Conservation (phyloP, 192 early-diverging fungal species). For the Chytriomyces hyalinus region DNA sequence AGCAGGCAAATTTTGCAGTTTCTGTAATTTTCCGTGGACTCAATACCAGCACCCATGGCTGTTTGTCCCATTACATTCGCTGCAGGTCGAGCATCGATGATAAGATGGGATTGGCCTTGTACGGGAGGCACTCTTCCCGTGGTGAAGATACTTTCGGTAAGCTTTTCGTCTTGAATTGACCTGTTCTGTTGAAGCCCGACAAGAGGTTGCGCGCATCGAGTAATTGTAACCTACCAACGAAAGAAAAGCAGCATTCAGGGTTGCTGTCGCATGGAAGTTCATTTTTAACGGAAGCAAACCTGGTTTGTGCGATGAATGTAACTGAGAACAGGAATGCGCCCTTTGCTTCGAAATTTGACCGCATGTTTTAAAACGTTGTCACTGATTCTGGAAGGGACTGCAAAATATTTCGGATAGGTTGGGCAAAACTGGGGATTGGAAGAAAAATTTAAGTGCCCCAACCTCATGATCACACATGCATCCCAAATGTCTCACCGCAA, state of each 20-base stretch:
- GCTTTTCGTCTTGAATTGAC: slow-evolving; percentile 96
- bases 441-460: slow-evolving; percentile 8
- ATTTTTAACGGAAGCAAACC: slow-evolving; percentile 44
- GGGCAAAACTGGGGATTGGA: slow-evolving; percentile 68
- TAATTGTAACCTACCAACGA: slow-evolving; percentile 75
- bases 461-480: background rate
- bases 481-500: slow-evolving; percentile 53
- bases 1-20: slow-evolving; percentile 85
- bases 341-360: slow-evolving; percentile 87
- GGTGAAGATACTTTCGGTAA: slow-evolving; percentile 89
- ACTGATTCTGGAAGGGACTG: slow-evolving; percentile 85
- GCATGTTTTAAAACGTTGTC: slow-evolving; percentile 90
- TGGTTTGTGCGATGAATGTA: slow-evolving; percentile 85
- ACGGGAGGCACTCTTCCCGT: slow-evolving; percentile 54
- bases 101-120: slow-evolving; percentile 65
- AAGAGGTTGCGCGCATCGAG: slow-evolving; percentile 93
- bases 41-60: slow-evolving; percentile 91
- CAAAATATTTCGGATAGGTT: slow-evolving; percentile 84
- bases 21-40: slow-evolving; percentile 91
- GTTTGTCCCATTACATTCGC: slow-evolving; percentile 93
- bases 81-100: slow-evolving; percentile 94
- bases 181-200: slow-evolving; percentile 93
- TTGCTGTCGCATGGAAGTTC: background rate
- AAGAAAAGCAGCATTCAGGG: background rate
- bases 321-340: slow-evolving; percentile 84